These are phyloP conservation scores for Sarcodon sp. DNA, from an alignment of 768 basidiomycete species.

Conservation along the genomic window DNA sequence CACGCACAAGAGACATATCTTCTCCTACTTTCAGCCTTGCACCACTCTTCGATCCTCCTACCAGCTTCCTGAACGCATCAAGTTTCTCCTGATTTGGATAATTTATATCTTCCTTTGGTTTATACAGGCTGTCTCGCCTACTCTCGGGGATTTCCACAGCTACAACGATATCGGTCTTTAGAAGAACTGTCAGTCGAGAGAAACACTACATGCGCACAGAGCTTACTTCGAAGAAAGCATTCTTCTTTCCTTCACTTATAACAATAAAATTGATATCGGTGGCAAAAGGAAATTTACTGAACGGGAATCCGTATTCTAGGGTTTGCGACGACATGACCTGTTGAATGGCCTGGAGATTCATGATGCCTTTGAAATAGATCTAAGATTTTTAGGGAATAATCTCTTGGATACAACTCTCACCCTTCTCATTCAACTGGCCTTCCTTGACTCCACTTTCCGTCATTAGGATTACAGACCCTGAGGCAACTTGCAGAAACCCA, in stretches of 20 bases:
- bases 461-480: slow-evolving; percentile 43
- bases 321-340: slow-evolving; percentile 52
- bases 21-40: slow-evolving; percentile 43
- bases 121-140: slow-evolving; percentile 30
- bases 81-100: slow-evolving; percentile 36
- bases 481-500: slow-evolving; percentile 62
- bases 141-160: slow-evolving; percentile 24
- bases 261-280: slow-evolving; percentile 63
- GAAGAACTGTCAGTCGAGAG: not conserved
- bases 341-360: slow-evolving; percentile 52
- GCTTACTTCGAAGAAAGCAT: slow-evolving; percentile 58
- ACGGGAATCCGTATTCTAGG: slow-evolving; percentile 67
- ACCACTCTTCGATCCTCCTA: slow-evolving; percentile 42
- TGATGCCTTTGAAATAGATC: slow-evolving; percentile 32
- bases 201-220: not conserved
- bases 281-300: slow-evolving; percentile 55
- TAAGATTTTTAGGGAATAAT: not conserved
- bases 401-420: slow-evolving; percentile 10
- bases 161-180: slow-evolving; percentile 47
- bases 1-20: slow-evolving; percentile 14
- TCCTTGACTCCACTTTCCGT: slow-evolving; percentile 59
- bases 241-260: slow-evolving; percentile 50
- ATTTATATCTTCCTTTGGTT: slow-evolving; percentile 25
- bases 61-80: slow-evolving; percentile 39
- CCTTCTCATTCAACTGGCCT: slow-evolving; percentile 45